Evolutionary conservation across 345 rosid species (phyloP), one percentile per base, ranked within the genome.

Genomic region (Hypericum androsaemum): DNA sequence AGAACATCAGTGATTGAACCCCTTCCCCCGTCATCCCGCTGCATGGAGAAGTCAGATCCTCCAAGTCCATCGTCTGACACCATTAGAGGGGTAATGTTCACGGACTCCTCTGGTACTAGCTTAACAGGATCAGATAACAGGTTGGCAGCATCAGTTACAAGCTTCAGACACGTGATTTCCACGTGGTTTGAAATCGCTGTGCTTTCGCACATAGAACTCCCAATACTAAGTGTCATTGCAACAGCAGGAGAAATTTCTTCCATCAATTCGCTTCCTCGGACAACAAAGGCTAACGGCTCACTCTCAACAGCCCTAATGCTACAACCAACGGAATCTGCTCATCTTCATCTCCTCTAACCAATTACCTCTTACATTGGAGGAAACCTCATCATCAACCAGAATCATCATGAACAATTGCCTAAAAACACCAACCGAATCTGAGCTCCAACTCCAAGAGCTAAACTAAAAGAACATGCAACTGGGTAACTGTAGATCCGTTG

Each of bases 401-500:
- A 59, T 49, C 32, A 7, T 22, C 22, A 14, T 6, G 46, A 52
- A 9, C 4, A 22, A 22, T 1, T 1, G 39, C 15, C 37, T 3
- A 50, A 16, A 44, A 14, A 38, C 14, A 48, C 28, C 10, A 52
- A 44, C 10, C 47, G 50, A 54, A 61, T 45, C 39, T 41, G 62
- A 22, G 32, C 32, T 22, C 32, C 13, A 62, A 50, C 43, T 59
- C 37, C 69, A 61, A 60, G 15, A 63, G 10, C n/a, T 8, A 37
- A 56, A 43, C 28, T 50, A 22, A 43, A 57, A 38, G 39, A 61
- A 53, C 60, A 28, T 42, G 61, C 49, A 71, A 70, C 74, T 36
- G 47, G 61, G 54, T 41, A 50, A 44, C 22, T 78, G 32, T 22
- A 77, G 85, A 84, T 84, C 88, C 71, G 71, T 59, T 9, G 53